Base-by-base conservation (phyloP, 1,284 basidiomycete genomes). In the Irpex lacteus region DNA sequence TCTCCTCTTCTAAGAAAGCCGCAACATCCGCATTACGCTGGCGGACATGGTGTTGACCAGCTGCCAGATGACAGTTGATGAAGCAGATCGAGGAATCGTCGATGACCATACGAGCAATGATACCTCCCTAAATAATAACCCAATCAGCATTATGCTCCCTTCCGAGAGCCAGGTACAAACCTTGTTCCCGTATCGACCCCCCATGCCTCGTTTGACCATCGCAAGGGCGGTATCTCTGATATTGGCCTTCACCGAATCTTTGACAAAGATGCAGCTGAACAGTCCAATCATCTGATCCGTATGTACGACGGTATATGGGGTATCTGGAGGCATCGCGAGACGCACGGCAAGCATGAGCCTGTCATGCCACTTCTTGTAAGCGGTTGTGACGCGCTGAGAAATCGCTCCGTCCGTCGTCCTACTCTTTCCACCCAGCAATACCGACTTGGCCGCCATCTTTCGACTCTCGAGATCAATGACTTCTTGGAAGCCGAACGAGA, bases 41-140 rank as follows among this genome's bases (percentile, higher is more conserved):
- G 7, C 91, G 85, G 34, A 93, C 85, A 57, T 93, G 89, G 66
- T 86, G 84, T 73, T 98, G 96, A 1, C 97, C 96, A 2, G 97
- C 96, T 4, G 96, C 97, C 60, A 99, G 82, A 80, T 99, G 97
- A 69, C 94, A 95, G 77, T 99, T 99, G 79, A 98, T 87, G 72
- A 98, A 92, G 73, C 95, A 98, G 32, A 98, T 76, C 0, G 94
- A 96, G 1, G 94, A 91, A 77, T 98, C 95, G 68, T 96, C 94
- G 44, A 98, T 80, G 7, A 95, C 86, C 65, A 98, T 85, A n/a
- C 97, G 87, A 1, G 94, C 85, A 15, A 98, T 86, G 64, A 98
- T 96, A 0, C 92, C 96, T 13, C 97, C 97, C 90, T 95, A 60
- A 19, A 21, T n/a, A 13, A 18, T 62, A 4, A 26, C 19, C 5